A percentile compares a stretch with the other conserved stretches of the same genome.
These are phyloP conservation scores for Citrullus mucosospermus DNA, from an alignment of 306 rosid genomes.

Conservation along the genomic window DNA sequence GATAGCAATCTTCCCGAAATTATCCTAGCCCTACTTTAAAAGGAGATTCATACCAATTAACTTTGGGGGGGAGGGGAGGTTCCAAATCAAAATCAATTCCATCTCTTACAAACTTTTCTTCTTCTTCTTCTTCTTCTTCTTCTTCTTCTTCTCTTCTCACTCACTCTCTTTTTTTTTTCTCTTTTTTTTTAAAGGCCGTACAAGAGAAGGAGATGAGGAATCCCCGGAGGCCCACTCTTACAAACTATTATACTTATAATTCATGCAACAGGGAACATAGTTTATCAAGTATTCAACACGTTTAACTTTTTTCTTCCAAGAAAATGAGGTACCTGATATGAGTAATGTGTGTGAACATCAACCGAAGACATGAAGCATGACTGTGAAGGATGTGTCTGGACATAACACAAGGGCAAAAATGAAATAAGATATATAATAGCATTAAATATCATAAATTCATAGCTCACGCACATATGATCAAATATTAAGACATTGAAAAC, in stretches of 20 bases:
- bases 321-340: slow-evolving; percentile 67
- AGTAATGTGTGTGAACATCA: slow-evolving; percentile 96
- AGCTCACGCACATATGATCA: not conserved
- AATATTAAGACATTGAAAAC: not conserved
- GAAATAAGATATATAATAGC: not conserved
- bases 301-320: not conserved
- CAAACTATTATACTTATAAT: not conserved
- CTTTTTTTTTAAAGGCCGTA: too few relatives aligned
- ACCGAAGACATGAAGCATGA: slow-evolving; percentile 98
- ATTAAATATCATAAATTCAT: not conserved
- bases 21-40: not conserved
- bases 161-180: too few relatives aligned
- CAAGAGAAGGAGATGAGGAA: too few relatives aligned
- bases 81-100: too few relatives aligned
- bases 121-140: too few relatives aligned
- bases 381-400: slow-evolving; percentile 97
- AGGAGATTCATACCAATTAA: too few relatives aligned
- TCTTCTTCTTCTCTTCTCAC: too few relatives aligned
- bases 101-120: too few relatives aligned
- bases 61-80: too few relatives aligned
- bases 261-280: not conserved
- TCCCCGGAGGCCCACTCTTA: too few relatives aligned
- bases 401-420: not conserved
- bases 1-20: not conserved
- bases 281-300: not conserved